phyloP scores from a whole-genome alignment of 1,284 basidiomycete species.

The Ustilago tritici region DNA sequence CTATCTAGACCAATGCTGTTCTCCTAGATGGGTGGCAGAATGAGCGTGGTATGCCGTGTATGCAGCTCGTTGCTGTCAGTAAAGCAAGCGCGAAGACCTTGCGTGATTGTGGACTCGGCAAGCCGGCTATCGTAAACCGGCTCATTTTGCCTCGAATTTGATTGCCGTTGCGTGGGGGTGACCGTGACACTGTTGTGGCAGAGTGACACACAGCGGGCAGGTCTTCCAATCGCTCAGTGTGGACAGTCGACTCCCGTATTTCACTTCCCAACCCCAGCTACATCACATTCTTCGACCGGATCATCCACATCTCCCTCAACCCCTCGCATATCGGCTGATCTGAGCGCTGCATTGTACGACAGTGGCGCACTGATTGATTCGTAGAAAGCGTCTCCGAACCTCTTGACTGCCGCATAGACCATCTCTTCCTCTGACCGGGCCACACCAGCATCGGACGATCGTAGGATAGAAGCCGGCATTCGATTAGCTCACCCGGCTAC shows the following conservation, averaged over 20 bases:
- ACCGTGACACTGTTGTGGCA: conserved; percentile 1
- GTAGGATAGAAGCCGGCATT: neutral
- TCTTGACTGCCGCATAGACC: neutral
- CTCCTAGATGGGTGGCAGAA: no score
- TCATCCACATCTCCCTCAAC: neutral
- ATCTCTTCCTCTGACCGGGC: neutral
- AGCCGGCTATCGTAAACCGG: neutral
- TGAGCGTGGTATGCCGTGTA: no score
- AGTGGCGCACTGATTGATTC: neutral
- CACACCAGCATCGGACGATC: neutral
- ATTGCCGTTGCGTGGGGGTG: conserved; percentile 2
- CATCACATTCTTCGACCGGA: neutral
- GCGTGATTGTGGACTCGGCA: neutral
- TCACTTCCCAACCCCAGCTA: neutral
- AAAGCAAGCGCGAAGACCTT: neutral
- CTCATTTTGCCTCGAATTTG: conserved; percentile 5
- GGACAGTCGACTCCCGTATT: neutral
- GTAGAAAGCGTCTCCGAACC: neutral
- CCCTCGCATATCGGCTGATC: neutral
- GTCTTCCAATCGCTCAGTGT: conserved; percentile 1
- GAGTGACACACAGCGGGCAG: neutral
- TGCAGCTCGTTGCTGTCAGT: no score
- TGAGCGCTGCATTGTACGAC: neutral
- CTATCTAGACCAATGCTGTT: no score
- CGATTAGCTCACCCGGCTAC: neutral